A percentile compares a stretch with the other conserved stretches of the same genome.
phyloP scores from a whole-genome alignment of 1,139 yeast genomes.

The Pichia terricola region DNA sequence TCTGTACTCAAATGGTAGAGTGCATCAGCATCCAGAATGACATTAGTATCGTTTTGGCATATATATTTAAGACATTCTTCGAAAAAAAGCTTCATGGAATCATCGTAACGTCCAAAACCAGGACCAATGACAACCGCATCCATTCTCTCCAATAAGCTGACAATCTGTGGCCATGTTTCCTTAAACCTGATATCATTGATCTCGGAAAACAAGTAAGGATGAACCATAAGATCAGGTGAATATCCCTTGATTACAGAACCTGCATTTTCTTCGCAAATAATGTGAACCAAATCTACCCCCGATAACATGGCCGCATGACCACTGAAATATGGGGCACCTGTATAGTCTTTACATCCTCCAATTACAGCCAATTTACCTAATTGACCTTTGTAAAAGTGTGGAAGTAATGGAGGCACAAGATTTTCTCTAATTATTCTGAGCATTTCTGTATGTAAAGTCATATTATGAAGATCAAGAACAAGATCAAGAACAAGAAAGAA shows the following conservation, averaged over 20 bases:
- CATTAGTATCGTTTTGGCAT: constrained; percentile 28
- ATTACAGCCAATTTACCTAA: constrained; percentile 75
- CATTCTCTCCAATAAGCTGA: constrained; percentile 47
- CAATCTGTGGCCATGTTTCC: neutral
- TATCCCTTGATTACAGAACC: constrained; percentile 76
- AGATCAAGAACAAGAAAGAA: no score
- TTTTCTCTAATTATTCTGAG: constrained; percentile 19
- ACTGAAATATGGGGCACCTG: constrained; percentile 94
- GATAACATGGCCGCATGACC: constrained; percentile 75
- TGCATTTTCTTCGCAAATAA: constrained; percentile 73
- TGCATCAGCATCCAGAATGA: constrained; percentile 87
- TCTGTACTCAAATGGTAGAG: constrained; percentile 34
- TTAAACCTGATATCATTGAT: constrained; percentile 22
- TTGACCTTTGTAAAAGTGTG: constrained; percentile 81
- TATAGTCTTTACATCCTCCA: constrained; percentile 92
- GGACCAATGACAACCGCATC: constrained; percentile 89
- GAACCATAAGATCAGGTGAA: constrained; percentile 93
- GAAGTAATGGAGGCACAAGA: constrained; percentile 68
- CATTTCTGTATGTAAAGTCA: no score
- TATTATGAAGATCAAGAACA: no score
- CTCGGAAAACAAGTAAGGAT: constrained; percentile 56
- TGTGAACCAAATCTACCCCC: constrained; percentile 86
- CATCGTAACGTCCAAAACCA: constrained; percentile 75
- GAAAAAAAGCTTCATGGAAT: constrained; percentile 52
- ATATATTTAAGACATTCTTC: constrained; percentile 42